Evolutionary conservation across 2,329 filamentous ascomycete genomes (phyloP), one percentile per base, ranked within the genome.

Genomic region (Cytospora piceicola): DNA sequence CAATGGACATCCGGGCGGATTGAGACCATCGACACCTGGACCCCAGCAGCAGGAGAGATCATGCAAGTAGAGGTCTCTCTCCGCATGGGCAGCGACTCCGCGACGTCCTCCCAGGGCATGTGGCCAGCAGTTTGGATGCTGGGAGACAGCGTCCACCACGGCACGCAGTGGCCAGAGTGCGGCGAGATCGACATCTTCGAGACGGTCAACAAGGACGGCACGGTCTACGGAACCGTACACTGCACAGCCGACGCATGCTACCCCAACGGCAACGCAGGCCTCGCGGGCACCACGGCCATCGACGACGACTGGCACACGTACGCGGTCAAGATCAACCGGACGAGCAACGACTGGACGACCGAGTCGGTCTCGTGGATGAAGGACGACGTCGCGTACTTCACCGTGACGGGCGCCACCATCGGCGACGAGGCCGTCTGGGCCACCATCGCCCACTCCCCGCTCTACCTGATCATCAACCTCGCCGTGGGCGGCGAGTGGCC

Each of bases 51-150:
- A 1, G 82, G 83, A 67, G 79, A 78, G 66, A 70, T 81, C 34
- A 85, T 82, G 27, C 74, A 78, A 51, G 75, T 82, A 32, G 80
- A 85, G 66, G 78, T 80, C 5, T 72, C 73, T 29, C 74, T 87
- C 55, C 80, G 82, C 42, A 76, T 85, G 56, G 85, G 82, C 15
- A 70, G 70, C 66, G 80, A 80, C 72, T 52, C 73, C 1, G 42
- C 62, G 22, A 58, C 59, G 24, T 72, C 73, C 53, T 83, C 85
- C 73, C 78, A 85, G 69, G 85, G 85, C 5, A 77, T 87, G 58
- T 87, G 84, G 85, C 84, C 85, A 0, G 85, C 85, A 0, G 86
- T 86, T 70, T 87, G 84, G 84, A 76, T 85, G 67, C 77, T 87
- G 20, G 84, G 85, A 51, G 78, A 85, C 58, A 73, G 79, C 14